Percentiles rank a stretch among this genome's conserved stretches.
phyloP scores from a whole-genome alignment of 2,329 filamentous ascomycete species.

The Didymella keratinophila region DNA sequence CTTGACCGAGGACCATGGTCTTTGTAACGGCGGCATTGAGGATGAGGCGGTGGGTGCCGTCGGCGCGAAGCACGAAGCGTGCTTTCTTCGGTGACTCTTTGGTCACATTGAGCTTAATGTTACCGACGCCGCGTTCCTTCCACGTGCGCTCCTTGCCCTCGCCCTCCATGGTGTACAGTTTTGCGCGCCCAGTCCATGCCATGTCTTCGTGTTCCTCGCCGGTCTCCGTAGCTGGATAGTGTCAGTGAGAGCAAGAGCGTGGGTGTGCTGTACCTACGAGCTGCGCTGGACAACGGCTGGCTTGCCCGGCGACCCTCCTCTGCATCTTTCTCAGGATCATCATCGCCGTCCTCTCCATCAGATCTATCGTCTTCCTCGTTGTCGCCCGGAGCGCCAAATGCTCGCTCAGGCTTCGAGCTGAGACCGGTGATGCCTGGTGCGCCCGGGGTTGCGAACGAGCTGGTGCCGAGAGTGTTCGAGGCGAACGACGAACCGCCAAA shows the following conservation, averaged over 20 bases:
- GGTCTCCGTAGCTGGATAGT: slow-evolving; percentile 70
- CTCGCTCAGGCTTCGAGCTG: slow-evolving; percentile 69
- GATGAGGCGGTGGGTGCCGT: slow-evolving; percentile 85
- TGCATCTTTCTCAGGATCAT: slow-evolving; percentile 29
- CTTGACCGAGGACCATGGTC: slow-evolving; percentile 79
- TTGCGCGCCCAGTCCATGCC: slow-evolving; percentile 77
- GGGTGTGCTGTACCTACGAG: slow-evolving; percentile 9
- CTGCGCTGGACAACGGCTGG: slow-evolving; percentile 10
- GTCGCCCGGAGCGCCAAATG: slow-evolving; percentile 78
- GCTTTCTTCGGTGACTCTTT: slow-evolving; percentile 57
- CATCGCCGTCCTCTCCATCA: slow-evolving; percentile 60
- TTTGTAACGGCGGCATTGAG: slow-evolving; percentile 84
- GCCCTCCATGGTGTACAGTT: slow-evolving; percentile 79
- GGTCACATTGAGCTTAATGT: slow-evolving; percentile 77
- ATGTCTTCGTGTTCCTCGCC: slow-evolving; percentile 86
- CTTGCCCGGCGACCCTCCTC: slow-evolving; percentile 44
- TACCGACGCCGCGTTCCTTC: slow-evolving; percentile 88
- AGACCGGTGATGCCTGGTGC: slow-evolving; percentile 56
- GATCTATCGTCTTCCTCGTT: slow-evolving; percentile 58
- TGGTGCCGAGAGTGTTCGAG: slow-evolving; percentile 55
- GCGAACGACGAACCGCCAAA: slow-evolving; percentile 37
- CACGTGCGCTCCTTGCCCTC: slow-evolving; percentile 68
- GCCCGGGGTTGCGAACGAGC: slow-evolving; percentile 73
- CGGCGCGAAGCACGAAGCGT: slow-evolving; percentile 88
- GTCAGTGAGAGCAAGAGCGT: slow-evolving; percentile 23